These are phyloP conservation scores for Xylaria scruposa DNA, from an alignment of 495 filamentous ascomycete species.

Conservation along the genomic window DNA sequence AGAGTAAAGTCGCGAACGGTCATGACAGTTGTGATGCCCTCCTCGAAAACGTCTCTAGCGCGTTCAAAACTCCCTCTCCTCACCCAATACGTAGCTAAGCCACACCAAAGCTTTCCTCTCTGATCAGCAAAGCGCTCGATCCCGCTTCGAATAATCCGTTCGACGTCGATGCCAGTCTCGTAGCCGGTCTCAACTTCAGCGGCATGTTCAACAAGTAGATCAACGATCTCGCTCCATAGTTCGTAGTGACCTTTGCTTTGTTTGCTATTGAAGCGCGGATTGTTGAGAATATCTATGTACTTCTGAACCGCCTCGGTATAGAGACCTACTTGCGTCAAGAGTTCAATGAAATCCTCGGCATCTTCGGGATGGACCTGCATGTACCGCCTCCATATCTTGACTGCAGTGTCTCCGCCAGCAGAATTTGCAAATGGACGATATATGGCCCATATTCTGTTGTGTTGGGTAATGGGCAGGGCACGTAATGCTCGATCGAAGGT, in stretches of 20 bases:
- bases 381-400: slow-evolving; percentile 94
- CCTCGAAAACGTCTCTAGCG: slow-evolving; percentile 92
- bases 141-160: slow-evolving; percentile 91
- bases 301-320: slow-evolving; percentile 93
- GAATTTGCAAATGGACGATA: slow-evolving; percentile 94
- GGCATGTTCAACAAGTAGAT: slow-evolving; percentile 90
- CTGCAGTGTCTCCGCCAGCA: slow-evolving; percentile 86
- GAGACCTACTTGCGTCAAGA: slow-evolving; percentile 79
- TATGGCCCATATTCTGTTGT: slow-evolving; percentile 94
- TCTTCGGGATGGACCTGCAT: slow-evolving; percentile 99
- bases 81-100: slow-evolving; percentile 96
- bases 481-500: slow-evolving; percentile 95
- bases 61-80: slow-evolving; percentile 87
- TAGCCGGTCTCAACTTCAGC: slow-evolving; percentile 82
- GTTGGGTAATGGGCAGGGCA: slow-evolving; percentile 94
- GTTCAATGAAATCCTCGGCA: slow-evolving; percentile 90
- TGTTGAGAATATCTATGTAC: slow-evolving; percentile 94
- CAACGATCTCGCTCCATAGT: slow-evolving; percentile 98
- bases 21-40: slow-evolving; percentile 97
- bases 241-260: slow-evolving; percentile 94
- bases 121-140: slow-evolving; percentile 94
- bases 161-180: slow-evolving; percentile 84
- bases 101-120: slow-evolving; percentile 94
- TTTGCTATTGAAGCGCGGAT: slow-evolving; percentile 89
- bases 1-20: slow-evolving; percentile 98